Evolutionary conservation across 495 filamentous ascomycete genomes (phyloP), one percentile per base, ranked within the genome.

Genomic region (Glarea lozoyensis): DNA sequence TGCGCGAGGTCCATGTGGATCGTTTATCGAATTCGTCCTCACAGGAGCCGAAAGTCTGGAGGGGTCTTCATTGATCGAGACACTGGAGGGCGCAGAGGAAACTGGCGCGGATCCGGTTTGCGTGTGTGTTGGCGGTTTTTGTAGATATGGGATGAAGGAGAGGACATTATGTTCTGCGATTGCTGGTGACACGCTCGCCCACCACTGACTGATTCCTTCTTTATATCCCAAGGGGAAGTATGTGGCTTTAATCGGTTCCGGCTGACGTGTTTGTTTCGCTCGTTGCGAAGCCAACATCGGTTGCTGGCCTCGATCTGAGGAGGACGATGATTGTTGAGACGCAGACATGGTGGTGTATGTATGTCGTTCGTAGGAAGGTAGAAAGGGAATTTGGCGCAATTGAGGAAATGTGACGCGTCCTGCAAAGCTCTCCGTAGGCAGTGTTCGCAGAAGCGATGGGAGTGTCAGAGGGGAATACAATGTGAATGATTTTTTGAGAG

Each of bases 171-270:
- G 87, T 63, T 98, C 92, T 10, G 92, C 88, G 25, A 75, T 68
- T n/a, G 82, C 82, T 21, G 90, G 77, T 17, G 88, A 78, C 30
- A 92, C 60, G 52, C 76, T 79, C 18, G 83, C 74, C 92, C 90
- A 97, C 90, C 92, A 98, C 73, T 98, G 93, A 40, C 67, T 76
- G 44, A 92, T 84, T 10, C 84, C 90, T 39, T 94, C 90, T 53
- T 88, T 88, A 64, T 93, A 94, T 18, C 88, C 82, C 17, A 98
- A 64, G 2, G 92, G 87, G 52, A 97, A 96, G 59, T 73, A 79
- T 12, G 25, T 7, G 25, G 54, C 53, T 22, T 46, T 32, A 37
- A 50, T 59, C 16, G 46, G 46, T 0, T 22, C 11, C 19, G 52
- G 52, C 39, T 50, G 42, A 9, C 37, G 27, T 23, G 54, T 56